Evolutionary conservation across 192 early-diverging fungal species (phyloP).

Genomic region (Coemansia sp.): DNA sequence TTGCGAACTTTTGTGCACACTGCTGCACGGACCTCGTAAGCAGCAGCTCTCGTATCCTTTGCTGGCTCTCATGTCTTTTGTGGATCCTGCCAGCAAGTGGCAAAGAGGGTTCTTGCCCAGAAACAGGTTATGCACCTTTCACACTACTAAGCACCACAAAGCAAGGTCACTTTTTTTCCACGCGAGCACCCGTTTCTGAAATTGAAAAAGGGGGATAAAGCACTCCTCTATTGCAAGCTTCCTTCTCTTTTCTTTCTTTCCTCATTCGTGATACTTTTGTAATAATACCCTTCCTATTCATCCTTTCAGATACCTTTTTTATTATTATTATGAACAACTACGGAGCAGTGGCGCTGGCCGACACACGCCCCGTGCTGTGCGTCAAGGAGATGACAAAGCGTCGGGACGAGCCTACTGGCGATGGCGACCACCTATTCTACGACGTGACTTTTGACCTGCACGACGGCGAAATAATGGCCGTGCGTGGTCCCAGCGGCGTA

Average conservation of each 20-base stretch:
- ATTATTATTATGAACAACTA: conserved; percentile 13
- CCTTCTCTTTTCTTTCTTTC: conserved; percentile 8
- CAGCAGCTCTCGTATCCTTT: not conserved
- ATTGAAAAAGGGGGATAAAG: not conserved
- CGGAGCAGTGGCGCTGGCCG: conserved; percentile 18
- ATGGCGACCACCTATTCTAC: conserved; percentile 49
- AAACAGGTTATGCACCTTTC: too few relatives aligned
- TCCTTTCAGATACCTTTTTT: not conserved
- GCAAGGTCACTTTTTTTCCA: too few relatives aligned
- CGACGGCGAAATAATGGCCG: conserved; percentile 60
- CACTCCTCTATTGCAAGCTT: not conserved
- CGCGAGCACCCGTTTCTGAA: too few relatives aligned
- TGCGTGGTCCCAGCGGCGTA: conserved; percentile 73
- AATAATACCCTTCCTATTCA: not conserved
- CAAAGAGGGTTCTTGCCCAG: too few relatives aligned
- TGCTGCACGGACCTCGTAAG: not conserved
- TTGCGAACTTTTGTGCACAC: too few relatives aligned
- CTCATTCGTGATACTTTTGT: not conserved
- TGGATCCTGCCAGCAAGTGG: too few relatives aligned
- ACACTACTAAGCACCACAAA: too few relatives aligned
- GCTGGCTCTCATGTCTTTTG: too few relatives aligned
- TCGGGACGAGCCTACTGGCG: conserved; percentile 22
- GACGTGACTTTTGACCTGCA: conserved; percentile 61
- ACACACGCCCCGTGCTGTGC: conserved; percentile 20
- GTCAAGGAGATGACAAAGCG: conserved; percentile 50